Evolutionary conservation across 2,329 filamentous ascomycete species (phyloP).

Genomic region (Fusarium gaditjirri): DNA sequence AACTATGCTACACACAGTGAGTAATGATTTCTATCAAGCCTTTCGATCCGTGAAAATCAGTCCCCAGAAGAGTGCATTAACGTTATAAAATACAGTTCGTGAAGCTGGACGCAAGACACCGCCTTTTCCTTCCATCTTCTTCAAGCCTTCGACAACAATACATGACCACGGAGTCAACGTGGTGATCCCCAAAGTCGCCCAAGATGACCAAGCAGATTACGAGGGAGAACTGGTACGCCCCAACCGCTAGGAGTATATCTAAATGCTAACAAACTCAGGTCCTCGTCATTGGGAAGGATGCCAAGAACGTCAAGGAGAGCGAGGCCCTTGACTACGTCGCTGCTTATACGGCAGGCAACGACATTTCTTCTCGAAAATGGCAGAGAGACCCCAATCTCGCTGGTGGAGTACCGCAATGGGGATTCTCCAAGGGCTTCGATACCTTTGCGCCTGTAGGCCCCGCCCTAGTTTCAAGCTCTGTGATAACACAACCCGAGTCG

Average conservation of each 20-base stretch:
- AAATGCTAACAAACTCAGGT: not conserved
- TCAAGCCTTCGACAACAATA: constrained; percentile 56
- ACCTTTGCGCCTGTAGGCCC: constrained; percentile 65
- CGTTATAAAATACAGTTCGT: constrained; percentile 50
- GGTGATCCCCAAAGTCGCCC: constrained; percentile 56
- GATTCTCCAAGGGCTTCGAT: constrained; percentile 67
- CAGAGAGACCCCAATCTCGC: constrained; percentile 61
- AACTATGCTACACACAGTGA: constrained; percentile 69
- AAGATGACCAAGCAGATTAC: constrained; percentile 60
- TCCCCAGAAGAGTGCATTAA: not conserved
- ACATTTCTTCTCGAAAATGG: constrained; percentile 63
- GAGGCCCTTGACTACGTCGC: constrained; percentile 61
- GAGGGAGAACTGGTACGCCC: constrained; percentile 54
- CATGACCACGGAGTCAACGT: constrained; percentile 52
- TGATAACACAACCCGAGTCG: constrained; percentile 56
- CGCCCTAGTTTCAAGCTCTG: constrained; percentile 52
- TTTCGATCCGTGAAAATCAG: rapidly evolving
- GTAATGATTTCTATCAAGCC: not conserved
- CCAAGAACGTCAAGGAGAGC: constrained; percentile 57
- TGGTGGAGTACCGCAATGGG: constrained; percentile 65
- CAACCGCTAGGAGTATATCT: rapidly evolving
- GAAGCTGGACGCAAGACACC: constrained; percentile 63
- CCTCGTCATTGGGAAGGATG: constrained; percentile 59
- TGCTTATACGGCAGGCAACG: constrained; percentile 65
- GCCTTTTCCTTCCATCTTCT: constrained; percentile 61